Base-by-base conservation (phyloP, 2,329 filamentous ascomycete species). In the Fusarium burgessii region DNA sequence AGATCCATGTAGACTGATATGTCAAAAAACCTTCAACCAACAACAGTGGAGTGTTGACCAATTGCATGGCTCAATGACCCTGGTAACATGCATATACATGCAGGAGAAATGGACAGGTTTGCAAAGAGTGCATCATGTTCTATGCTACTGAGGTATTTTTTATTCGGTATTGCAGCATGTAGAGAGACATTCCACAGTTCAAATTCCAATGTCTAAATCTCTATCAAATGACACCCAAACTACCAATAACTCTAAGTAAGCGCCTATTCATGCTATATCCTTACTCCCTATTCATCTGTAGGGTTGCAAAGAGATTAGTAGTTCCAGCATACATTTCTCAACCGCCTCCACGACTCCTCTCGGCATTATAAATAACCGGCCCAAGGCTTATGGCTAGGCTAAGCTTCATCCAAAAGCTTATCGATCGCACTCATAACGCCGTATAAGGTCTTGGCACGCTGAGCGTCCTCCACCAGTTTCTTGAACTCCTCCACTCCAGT, bases 401-500 rank as follows among this genome's bases (percentile, higher is more conserved):
- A 49, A 23, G 10, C 7, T 3, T 33, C 0, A 23, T 33, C 45
- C 0, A 49, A 33, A 1, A 49, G 27, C 2, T 7, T 33, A 3
- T 49, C n/a, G 9, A 49, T 33, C 1, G 27, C 27, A 23, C 27
- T 17, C 45, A 47, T 23, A 7, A 33, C n/a, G 2, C 10, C 3
- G 2, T 49, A 33, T 10, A 49, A 7, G 7, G 5, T 49, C 5
- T 33, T 49, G 3, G 46, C 29, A 5, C 29, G 29, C 2, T 49
- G 14, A 0, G n/a, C n/a, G 2, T 49, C n/a, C 9, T 49, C 10
- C 0, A 33, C 29, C 2, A 49, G 9, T 14, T 18, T 49, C 7
- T 23, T 33, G 0, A 49, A 49, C 29, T 49, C 29, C 0, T 49
- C 14, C 0, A 0, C n/a, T 13, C 46, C n/a, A 49, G 14, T 1